Evolutionary conservation across 1,139 yeast genomes (phyloP).

Genomic region (Blastobotrys indianensis): DNA sequence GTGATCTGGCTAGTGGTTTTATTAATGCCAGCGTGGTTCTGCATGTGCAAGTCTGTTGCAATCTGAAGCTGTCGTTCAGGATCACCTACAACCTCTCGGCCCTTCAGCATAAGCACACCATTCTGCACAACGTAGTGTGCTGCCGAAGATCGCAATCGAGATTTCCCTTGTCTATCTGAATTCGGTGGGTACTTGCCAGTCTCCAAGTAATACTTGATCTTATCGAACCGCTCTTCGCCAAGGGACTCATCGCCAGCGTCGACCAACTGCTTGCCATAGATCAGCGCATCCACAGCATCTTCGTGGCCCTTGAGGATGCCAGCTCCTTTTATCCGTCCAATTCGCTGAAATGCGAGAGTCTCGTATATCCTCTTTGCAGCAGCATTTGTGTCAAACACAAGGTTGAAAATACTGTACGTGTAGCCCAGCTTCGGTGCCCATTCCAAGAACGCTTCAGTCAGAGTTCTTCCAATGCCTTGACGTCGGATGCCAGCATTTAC

Average conservation of each 20-base stretch:
- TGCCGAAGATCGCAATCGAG: slow-evolving; percentile 75
- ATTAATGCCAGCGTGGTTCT: slow-evolving; percentile 84
- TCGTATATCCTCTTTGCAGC: slow-evolving; percentile 80
- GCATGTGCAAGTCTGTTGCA: slow-evolving; percentile 62
- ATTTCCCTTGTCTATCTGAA: slow-evolving; percentile 77
- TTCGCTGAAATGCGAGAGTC: slow-evolving; percentile 64
- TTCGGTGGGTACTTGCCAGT: slow-evolving; percentile 83
- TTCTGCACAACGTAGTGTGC: slow-evolving; percentile 62
- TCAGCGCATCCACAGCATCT: slow-evolving; percentile 72
- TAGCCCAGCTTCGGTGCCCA: slow-evolving; percentile 93
- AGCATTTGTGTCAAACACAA: slow-evolving; percentile 82
- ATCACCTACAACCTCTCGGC: slow-evolving; percentile 75
- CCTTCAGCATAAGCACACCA: slow-evolving; percentile 72
- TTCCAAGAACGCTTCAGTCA: slow-evolving; percentile 75
- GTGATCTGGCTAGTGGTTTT: slow-evolving; percentile 74
- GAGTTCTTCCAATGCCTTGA: slow-evolving; percentile 83
- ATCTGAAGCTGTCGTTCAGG: slow-evolving; percentile 68
- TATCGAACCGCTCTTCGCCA: slow-evolving; percentile 65
- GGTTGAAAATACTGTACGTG: slow-evolving; percentile 73
- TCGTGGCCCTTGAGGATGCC: slow-evolving; percentile 83
- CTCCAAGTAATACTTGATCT: slow-evolving; percentile 69
- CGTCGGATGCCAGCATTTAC: slow-evolving; percentile 92
- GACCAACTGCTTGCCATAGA: slow-evolving; percentile 56
- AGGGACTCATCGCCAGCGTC: slow-evolving; percentile 45
- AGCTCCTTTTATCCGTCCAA: slow-evolving; percentile 77